Percentiles rank a stretch among this genome's conserved stretches.
These are phyloP conservation scores for Aspergillus nidulans DNA, from an alignment of 495 filamentous ascomycete genomes.

Conservation along the genomic window DNA sequence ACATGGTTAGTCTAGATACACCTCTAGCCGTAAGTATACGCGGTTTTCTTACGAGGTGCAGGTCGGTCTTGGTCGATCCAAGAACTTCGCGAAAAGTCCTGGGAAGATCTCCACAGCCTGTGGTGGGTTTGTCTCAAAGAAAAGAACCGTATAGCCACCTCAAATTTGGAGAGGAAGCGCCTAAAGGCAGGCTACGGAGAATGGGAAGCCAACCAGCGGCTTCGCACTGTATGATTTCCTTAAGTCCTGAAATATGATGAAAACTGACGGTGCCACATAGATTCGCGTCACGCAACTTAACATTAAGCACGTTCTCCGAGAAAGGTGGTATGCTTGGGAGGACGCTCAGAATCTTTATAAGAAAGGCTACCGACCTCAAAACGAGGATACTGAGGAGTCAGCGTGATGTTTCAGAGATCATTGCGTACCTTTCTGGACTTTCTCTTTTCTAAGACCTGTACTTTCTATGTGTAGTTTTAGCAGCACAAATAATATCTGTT, in stretches of 20 bases:
- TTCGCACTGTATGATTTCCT: slow-evolving; percentile 52
- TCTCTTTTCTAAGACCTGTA: neutral
- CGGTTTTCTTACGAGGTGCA: slow-evolving; percentile 26
- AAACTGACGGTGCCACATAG: slow-evolving; percentile 36
- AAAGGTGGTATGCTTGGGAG: slow-evolving; percentile 86
- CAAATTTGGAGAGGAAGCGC: slow-evolving; percentile 58
- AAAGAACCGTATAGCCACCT: slow-evolving; percentile 83
- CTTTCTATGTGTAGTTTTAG: slow-evolving; percentile 13
- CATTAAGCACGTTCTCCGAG: slow-evolving; percentile 81
- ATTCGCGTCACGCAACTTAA: slow-evolving; percentile 65
- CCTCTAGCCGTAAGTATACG: neutral
- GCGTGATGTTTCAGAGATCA: neutral
- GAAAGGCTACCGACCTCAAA: slow-evolving; percentile 44
- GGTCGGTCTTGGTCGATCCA: slow-evolving; percentile 81
- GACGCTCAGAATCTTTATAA: slow-evolving; percentile 70
- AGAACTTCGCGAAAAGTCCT: slow-evolving; percentile 83
- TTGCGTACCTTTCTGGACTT: neutral
- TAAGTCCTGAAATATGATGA: neutral
- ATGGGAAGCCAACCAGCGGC: slow-evolving; percentile 54
- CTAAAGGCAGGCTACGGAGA: slow-evolving; percentile 65
- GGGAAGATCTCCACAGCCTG: slow-evolving; percentile 86
- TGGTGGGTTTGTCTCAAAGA: slow-evolving; percentile 97
- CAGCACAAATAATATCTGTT: neutral
- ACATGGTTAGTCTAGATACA: slow-evolving; percentile 51
- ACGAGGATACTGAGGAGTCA: slow-evolving; percentile 8